These are phyloP conservation scores for Cicer chorassanicum DNA, from an alignment of 306 rosid species.

Conservation along the genomic window DNA sequence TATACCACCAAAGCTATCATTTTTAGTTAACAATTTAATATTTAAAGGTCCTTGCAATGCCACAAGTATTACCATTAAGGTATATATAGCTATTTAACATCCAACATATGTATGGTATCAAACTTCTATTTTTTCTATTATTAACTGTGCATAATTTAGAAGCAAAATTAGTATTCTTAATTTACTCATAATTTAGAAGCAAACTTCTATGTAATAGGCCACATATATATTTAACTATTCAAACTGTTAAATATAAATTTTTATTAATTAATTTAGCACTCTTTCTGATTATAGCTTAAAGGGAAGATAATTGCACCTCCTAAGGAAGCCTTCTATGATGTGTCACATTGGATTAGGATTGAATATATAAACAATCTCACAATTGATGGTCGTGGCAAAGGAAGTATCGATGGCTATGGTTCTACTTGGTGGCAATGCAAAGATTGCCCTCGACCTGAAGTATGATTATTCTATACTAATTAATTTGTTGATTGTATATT, in stretches of 20 bases:
- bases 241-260: too few species aligned
- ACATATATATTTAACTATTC: too few species aligned
- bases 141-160: too few species aligned
- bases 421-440: constrained; percentile 39
- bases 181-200: too few species aligned
- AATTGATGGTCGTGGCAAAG: constrained; percentile 25
- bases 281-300: not conserved
- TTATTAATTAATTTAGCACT: too few species aligned
- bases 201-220: too few species aligned
- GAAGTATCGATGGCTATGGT: constrained; percentile 39
- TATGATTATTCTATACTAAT: too few species aligned
- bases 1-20: constrained; percentile 1
- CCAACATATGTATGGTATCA: too few species aligned
- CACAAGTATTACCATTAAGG: constrained; percentile 1
- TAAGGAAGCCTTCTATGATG: not conserved
- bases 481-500: too few species aligned
- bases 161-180: too few species aligned
- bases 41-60: not conserved
- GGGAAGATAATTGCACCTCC: constrained; percentile 39
- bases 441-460: too few species aligned
- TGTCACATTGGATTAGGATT: not conserved
- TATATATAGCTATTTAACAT: not conserved
- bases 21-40: not conserved
- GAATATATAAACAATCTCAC: constrained; percentile 2
- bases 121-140: too few species aligned